phyloP scores from a whole-genome alignment of 2,329 filamentous ascomycete species.

The Berkeleyomyces basicola region DNA sequence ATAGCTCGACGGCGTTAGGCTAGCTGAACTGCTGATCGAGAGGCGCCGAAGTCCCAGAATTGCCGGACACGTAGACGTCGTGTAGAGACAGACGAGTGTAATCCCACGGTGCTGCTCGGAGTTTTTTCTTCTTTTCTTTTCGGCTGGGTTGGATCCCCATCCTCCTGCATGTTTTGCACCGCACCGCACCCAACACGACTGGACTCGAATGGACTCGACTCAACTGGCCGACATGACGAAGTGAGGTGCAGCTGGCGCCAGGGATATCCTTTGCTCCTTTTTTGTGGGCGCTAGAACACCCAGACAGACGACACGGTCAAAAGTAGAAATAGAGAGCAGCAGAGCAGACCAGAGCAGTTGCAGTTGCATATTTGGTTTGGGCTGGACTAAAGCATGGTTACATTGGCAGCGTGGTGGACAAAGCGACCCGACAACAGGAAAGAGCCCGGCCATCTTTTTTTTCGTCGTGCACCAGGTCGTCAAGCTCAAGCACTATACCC shows the following conservation, averaged over 20 bases:
- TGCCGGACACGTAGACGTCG: not conserved
- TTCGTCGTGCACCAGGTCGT: not conserved
- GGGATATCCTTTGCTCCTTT: no score
- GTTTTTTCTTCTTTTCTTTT: not conserved
- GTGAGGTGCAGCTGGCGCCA: no score
- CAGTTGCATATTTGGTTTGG: not conserved
- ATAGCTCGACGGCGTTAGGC: not conserved
- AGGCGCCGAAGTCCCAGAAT: not conserved
- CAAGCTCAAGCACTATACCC: not conserved
- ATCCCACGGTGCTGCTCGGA: not conserved
- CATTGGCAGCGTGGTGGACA: not conserved
- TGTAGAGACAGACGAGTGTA: not conserved
- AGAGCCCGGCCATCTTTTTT: not conserved
- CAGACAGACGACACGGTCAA: no score
- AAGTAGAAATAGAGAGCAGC: not conserved
- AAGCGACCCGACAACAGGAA: not conserved
- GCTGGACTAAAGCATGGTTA: not conserved
- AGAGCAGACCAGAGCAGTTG: not conserved
- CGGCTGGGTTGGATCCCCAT: no score
- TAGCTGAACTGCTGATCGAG: not conserved
- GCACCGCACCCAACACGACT: no score
- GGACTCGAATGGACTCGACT: no score
- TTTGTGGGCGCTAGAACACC: no score
- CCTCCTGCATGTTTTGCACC: no score
- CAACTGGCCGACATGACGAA: no score